Percentiles rank a stretch among this genome's conserved stretches.
Evolutionary conservation across 768 basidiomycete species (phyloP).

Genomic region (Termitomyces sp.): DNA sequence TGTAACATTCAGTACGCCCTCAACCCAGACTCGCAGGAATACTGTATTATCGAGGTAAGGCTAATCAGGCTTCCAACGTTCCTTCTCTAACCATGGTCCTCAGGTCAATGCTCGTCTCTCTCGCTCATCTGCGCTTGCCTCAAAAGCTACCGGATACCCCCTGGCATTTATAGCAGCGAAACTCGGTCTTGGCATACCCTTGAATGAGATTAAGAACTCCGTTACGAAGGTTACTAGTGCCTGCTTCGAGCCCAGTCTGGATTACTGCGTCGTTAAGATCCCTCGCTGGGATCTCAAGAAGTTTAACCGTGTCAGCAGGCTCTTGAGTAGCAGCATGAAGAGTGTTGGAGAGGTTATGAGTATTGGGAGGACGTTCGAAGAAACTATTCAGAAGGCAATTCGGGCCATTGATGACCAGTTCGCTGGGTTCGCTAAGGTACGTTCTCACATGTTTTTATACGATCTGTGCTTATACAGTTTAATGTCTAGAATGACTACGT

Average conservation of each 20-base stretch:
- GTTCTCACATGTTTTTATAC: background rate
- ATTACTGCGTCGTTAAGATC: constrained; percentile 98
- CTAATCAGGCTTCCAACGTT: background rate
- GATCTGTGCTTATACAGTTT: background rate
- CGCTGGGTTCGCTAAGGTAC: constrained; percentile 81
- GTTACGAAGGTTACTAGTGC: constrained; percentile 96
- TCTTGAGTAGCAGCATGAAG: constrained; percentile 96
- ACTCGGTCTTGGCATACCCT: constrained; percentile 92
- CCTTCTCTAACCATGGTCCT: background rate
- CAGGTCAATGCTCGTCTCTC: constrained; percentile 93
- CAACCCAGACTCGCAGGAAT: constrained; percentile 91
- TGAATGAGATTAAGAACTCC: constrained; percentile 97
- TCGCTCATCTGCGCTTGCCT: constrained; percentile 94
- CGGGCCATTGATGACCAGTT: constrained; percentile 95
- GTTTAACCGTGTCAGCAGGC: constrained; percentile 88
- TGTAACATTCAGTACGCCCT: constrained; percentile 99
- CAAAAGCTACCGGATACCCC: constrained; percentile 97
- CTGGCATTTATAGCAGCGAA: constrained; percentile 98
- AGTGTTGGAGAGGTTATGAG: constrained; percentile 99
- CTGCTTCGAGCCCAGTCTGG: constrained; percentile 97
- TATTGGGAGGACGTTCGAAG: constrained; percentile 96
- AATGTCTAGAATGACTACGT: constrained; percentile 73
- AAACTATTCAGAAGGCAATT: constrained; percentile 98
- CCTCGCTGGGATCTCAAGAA: constrained; percentile 99
- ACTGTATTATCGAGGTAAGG: constrained; percentile 93